Evolutionary conservation across 345 rosid genomes (phyloP), one percentile per base, ranked within the genome.

Genomic region (Linum lewisii): DNA sequence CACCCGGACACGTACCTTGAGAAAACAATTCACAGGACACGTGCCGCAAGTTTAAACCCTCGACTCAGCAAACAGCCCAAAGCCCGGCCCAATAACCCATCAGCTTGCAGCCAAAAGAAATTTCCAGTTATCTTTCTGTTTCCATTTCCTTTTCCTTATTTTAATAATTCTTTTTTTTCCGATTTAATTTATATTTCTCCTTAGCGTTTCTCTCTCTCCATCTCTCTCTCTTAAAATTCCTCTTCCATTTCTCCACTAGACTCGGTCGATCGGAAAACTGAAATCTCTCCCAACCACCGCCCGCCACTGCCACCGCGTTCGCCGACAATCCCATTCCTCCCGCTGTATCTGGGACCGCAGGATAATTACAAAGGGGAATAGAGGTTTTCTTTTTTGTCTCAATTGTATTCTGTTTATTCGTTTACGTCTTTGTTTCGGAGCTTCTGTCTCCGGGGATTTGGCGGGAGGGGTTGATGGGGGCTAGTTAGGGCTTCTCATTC

Each of bases 341-440:
- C 19, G 38, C 45, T 36, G 73, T 61, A 64, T 64, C 73, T 61
- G 64, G 64, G 53, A 59, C 61, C 51, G 52, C 45, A 42, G 49
- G 60, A 20, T 23, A 8, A 62, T 20, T 52, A 36, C 21, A 51
- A 24, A 52, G 36, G 21, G 18, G 6, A 9, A 0, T n/a, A 10
- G 37, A 24, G 32, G 36, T 21, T 20, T 15, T 22, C 6, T 6
- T 20, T 23, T 59, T 21, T 37, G 19, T 38, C 5, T 10, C 22
- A 23, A 51, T 21, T 38, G 19, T 24, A 0, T 7, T 14, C n/a
- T 13, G 23, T 22, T 45, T 24, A 45, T 24, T 23, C 24, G 18
- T 60, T 50, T 11, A 9, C 21, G 26, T 24, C 11, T 42, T 37
- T 54, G 24, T 25, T 6, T 21, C 25, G 32, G 59, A 55, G 67